Base-by-base conservation (phyloP, 1,284 basidiomycete genomes). In the Sanguinoderma infundibulare region DNA sequence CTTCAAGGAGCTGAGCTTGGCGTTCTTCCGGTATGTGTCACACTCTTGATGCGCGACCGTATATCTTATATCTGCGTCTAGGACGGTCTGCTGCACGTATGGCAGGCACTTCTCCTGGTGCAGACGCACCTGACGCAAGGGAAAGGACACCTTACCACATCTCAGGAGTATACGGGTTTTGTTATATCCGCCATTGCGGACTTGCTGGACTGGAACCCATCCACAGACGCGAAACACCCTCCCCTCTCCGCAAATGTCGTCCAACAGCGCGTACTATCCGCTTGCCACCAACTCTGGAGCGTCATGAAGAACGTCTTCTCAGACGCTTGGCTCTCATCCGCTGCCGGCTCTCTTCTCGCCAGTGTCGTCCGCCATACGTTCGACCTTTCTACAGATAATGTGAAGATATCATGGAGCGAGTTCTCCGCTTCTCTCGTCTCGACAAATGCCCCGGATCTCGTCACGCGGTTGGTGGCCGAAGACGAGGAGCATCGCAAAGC, bases 51-150 rank as follows among this genome's bases (percentile, higher is more conserved):
- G 24, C 42, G 10, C 12, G 22, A 4, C 8, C 26, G 22, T 36
- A 2, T 55, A 8, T 6, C 22, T 55, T 14, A 34, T 34, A 32
- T 49, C 38, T 59, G 8, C 53, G 38, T 64, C 8, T 20, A 87
- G 83, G 63, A 69, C 32, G 70, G 72, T 28, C 68, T 83, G 34
- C 47, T 82, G 6, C 70, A 74, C 28, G 71, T 77, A 1, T 87
- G 86, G 87, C 77, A 83, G 63, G 78, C 81, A 0, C 75, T 88
- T 24, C 72, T 88, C 26, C 77, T 85, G n/a, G 78, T 74, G 14
- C 80, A 79, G 49, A 75, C 80, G 6, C 78, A 81, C 59, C 67
- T 82, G 9, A 77, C 78, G 0, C 77, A 82, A 60, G 74, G 72
- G 14, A 70, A 67, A 30, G 72, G 72, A 0, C 76, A 80, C 60